Conservation (phyloP, 257 asterid species). For the Solanum sejunctum region DNA sequence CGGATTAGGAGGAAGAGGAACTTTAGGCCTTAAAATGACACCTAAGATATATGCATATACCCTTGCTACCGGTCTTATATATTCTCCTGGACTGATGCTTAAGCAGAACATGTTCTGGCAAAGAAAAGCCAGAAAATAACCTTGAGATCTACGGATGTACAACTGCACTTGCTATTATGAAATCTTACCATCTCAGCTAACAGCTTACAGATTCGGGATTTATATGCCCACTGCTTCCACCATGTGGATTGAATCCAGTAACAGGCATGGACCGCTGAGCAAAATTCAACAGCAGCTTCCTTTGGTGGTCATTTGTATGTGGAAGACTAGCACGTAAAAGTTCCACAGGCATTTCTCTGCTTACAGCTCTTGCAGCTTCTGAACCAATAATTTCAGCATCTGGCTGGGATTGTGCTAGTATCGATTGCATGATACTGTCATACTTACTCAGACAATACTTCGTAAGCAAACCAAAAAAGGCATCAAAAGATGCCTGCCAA, state of each 20-base stretch:
- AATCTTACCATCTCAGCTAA: not conserved
- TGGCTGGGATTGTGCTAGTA: conserved; percentile 4
- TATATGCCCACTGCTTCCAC: conserved; percentile 6
- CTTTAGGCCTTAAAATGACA: not conserved
- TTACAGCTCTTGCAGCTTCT: conserved; percentile 26
- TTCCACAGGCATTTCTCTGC: conserved; percentile 39
- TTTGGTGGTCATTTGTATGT: conserved; percentile 32
- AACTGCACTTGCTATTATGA: not conserved
- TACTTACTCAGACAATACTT: conserved; percentile 30
- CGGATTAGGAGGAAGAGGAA: not conserved
- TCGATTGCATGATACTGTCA: conserved; percentile 20
- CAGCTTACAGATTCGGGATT: conserved; percentile 4
- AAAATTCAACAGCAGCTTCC: conserved; percentile 28
- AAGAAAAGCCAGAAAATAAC: not conserved
- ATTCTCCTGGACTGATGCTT: not conserved
- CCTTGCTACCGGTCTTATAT: not conserved
- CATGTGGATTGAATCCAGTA: conserved; percentile 13
- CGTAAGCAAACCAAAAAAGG: conserved; percentile 24
- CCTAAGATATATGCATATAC: not conserved
- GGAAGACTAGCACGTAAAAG: conserved; percentile 43
- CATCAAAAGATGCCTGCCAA: conserved; percentile 47
- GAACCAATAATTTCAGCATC: conserved; percentile 10
- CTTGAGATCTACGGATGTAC: conserved; percentile 1
- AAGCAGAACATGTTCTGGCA: not conserved
- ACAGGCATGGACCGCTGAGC: conserved; percentile 32